Evolutionary conservation across 352 stramenopile genomes (phyloP).

Genomic region (Pythium rhizo-oryzae): DNA sequence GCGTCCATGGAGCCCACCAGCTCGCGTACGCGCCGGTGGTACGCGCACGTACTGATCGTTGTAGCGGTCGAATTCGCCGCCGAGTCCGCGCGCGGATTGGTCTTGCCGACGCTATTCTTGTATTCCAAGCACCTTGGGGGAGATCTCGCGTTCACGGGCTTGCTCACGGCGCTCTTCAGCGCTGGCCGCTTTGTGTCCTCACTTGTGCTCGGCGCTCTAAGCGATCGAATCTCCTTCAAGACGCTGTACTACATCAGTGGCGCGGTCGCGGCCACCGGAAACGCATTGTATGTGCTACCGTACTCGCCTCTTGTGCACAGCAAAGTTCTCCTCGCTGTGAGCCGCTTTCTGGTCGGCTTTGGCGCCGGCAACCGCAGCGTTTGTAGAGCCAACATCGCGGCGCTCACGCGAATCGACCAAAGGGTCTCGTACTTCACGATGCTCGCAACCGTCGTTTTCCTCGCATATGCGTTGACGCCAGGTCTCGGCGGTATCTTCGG

Average conservation of each 20-base stretch:
- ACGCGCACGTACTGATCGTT: conserved; percentile 60
- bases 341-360: conserved; percentile 71
- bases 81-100: conserved; percentile 59
- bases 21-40: conserved; percentile 35
- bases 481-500: conserved; percentile 57
- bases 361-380: conserved; percentile 73
- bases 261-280: conserved; percentile 48
- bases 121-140: conserved; percentile 63
- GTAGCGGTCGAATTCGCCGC: conserved; percentile 59
- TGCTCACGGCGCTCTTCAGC: conserved; percentile 70
- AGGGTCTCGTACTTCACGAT: conserved; percentile 65
- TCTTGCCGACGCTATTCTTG: conserved; percentile 69
- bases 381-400: conserved; percentile 69
- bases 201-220: conserved; percentile 60
- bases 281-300: conserved; percentile 60
- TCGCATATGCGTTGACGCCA: conserved; percentile 72
- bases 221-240: conserved; percentile 63
- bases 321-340: conserved; percentile 44
- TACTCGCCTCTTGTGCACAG: conserved; percentile 43
- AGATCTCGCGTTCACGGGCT: conserved; percentile 52
- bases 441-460: conserved; percentile 70
- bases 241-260: conserved; percentile 54
- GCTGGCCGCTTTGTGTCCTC: conserved; percentile 65
- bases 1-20: no score
- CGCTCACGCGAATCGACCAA: conserved; percentile 60